These are phyloP conservation scores for Suillus fuscotomentosus DNA, from an alignment of 768 basidiomycete genomes.

Conservation along the genomic window DNA sequence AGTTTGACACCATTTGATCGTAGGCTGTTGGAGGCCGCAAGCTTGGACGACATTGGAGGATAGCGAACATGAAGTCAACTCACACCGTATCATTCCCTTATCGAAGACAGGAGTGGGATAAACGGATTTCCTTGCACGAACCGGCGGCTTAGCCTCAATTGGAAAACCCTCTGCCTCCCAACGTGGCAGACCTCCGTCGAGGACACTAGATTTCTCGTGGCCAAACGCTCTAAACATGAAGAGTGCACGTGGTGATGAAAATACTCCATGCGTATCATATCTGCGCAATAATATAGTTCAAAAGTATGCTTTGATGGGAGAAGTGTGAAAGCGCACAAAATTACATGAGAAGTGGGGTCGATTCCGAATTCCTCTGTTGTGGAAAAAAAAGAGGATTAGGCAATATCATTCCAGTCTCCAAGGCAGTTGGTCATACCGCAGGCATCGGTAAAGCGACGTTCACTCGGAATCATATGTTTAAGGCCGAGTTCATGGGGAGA, in stretches of 20 bases:
- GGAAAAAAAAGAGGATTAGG: slow-evolving; percentile 9
- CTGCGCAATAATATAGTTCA: slow-evolving; percentile 36
- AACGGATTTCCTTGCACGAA: slow-evolving; percentile 21
- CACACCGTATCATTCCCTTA: slow-evolving; percentile 43
- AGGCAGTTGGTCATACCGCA: slow-evolving; percentile 57
- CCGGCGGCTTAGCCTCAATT: slow-evolving; percentile 37
- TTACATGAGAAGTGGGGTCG: slow-evolving; percentile 69
- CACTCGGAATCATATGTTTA: slow-evolving; percentile 91
- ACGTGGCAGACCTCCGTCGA: slow-evolving; percentile 89
- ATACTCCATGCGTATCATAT: slow-evolving; percentile 89
- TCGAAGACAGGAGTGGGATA: slow-evolving; percentile 60
- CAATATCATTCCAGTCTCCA: slow-evolving; percentile 3
- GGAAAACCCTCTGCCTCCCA: slow-evolving; percentile 71
- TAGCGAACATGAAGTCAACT: slow-evolving; percentile 29
- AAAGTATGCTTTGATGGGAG: slow-evolving; percentile 3
- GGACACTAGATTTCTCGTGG: slow-evolving; percentile 79
- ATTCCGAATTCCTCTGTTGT: slow-evolving; percentile 71
- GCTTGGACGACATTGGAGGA: slow-evolving; percentile 28
- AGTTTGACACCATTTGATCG: slow-evolving; percentile 76
- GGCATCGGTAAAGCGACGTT: slow-evolving; percentile 67
- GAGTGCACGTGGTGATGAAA: slow-evolving; percentile 88
- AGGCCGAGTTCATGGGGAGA: slow-evolving; percentile 74
- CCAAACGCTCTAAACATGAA: slow-evolving; percentile 95
- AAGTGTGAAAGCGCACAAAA: slow-evolving; percentile 53
- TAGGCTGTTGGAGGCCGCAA: slow-evolving; percentile 52